Conservation (phyloP, 768 basidiomycete genomes). For the Tulasnella sp. region DNA sequence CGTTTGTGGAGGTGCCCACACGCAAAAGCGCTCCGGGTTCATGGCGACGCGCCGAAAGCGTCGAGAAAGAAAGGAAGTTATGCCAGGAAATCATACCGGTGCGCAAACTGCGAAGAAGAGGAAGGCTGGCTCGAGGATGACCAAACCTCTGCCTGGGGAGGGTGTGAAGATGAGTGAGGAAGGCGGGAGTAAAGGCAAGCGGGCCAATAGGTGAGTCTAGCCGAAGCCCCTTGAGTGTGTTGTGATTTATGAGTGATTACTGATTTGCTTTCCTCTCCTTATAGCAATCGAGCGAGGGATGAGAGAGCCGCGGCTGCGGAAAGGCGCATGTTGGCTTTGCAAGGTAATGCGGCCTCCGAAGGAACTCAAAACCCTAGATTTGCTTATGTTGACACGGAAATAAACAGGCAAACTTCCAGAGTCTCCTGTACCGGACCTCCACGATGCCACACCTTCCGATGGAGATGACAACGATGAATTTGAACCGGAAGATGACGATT, state of each 20-base stretch:
- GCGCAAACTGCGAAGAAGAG: slow-evolving; percentile 53
- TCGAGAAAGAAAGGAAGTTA: slow-evolving; percentile 30
- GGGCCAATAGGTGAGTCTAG: slow-evolving; percentile 45
- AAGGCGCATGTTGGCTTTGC: slow-evolving; percentile 40
- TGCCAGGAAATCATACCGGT: slow-evolving; percentile 47
- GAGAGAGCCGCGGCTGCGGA: slow-evolving; percentile 70
- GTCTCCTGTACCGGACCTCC: slow-evolving; percentile 14
- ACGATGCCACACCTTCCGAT: slow-evolving; percentile 11
- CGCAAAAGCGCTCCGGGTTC: slow-evolving; percentile 53
- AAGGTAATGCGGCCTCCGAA: too few species aligned
- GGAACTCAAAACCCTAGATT: too few species aligned
- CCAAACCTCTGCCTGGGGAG: slow-evolving; percentile 30
- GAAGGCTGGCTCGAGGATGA: slow-evolving; percentile 62
- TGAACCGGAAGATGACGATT: slow-evolving; percentile 19
- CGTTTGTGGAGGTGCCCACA: slow-evolving; percentile 25
- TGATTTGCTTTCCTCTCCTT: background rate
- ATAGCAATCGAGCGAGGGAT: slow-evolving; percentile 67
- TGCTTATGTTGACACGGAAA: too few species aligned
- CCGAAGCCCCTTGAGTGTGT: slow-evolving; percentile 23
- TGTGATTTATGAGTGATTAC: background rate
- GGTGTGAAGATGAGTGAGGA: slow-evolving; percentile 36
- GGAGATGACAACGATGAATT: slow-evolving; percentile 21
- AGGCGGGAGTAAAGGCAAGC: slow-evolving; percentile 37
- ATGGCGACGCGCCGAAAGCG: slow-evolving; percentile 47
- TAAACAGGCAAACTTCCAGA: too few species aligned